Conservation (phyloP, 2,329 filamentous ascomycete genomes). For the Lachnellula arida region DNA sequence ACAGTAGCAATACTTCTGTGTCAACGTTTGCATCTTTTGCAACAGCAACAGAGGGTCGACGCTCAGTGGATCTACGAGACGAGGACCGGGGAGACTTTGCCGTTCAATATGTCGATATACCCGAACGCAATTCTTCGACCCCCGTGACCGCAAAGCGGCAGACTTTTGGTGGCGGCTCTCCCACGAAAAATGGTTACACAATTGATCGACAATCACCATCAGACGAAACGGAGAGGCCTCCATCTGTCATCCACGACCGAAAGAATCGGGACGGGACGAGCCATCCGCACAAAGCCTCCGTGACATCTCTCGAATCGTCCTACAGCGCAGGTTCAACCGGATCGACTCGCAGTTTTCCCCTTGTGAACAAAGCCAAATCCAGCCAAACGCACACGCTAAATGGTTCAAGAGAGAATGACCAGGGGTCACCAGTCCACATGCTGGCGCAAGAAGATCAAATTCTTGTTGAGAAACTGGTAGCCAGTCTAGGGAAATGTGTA, state of each 20-base stretch:
- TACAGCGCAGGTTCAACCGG: conserved; percentile 41
- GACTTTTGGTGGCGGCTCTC: conserved; percentile 24
- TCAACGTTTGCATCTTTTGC: conserved; percentile 60
- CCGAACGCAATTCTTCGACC: conserved; percentile 8
- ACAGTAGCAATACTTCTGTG: conserved; percentile 53
- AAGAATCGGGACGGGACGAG: conserved; percentile 11
- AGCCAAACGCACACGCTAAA: conserved; percentile 8
- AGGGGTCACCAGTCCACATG: conserved; percentile 30
- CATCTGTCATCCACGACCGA: conserved; percentile 15
- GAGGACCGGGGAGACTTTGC: conserved; percentile 38
- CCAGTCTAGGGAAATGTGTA: conserved; percentile 55
- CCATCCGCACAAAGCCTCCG: conserved; percentile 47
- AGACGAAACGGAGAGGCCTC: conserved; percentile 10
- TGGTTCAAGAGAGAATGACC: conserved; percentile 10
- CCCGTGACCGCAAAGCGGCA: conserved; percentile 22
- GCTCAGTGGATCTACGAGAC: conserved; percentile 30
- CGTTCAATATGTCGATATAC: conserved; percentile 31
- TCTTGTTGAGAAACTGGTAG: conserved; percentile 56
- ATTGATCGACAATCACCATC: conserved; percentile 6
- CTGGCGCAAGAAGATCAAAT: conserved; percentile 49
- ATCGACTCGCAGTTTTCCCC: conserved; percentile 58
- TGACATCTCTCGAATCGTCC: conserved; percentile 46
- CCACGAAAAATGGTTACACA: conserved; percentile 5
- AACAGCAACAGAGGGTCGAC: conserved; percentile 53
- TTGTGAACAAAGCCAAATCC: conserved; percentile 48